phyloP scores from a whole-genome alignment of 306 rosid species.

The Castanea mollissima region DNA sequence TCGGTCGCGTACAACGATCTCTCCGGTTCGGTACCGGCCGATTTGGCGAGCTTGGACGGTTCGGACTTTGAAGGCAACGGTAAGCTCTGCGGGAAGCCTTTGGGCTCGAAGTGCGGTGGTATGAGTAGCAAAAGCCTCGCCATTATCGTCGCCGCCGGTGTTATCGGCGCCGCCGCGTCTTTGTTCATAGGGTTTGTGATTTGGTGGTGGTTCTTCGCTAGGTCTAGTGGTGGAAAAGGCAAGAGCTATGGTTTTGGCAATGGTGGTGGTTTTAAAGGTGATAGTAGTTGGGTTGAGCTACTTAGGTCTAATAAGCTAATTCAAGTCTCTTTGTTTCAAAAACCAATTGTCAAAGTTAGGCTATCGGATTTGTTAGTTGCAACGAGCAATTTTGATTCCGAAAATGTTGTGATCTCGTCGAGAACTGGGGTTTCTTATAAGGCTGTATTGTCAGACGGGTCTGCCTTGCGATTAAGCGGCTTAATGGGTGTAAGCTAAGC shows the following conservation, averaged over 20 bases:
- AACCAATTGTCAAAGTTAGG: conserved; percentile 52
- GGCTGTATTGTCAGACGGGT: conserved; percentile 57
- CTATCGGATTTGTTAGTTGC: conserved; percentile 45
- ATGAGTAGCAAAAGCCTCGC: conserved; percentile 43
- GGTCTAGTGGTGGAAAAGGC: conserved; percentile 25
- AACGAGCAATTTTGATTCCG: conserved; percentile 39
- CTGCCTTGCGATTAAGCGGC: conserved; percentile 51
- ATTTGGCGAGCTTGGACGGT: conserved; percentile 28
- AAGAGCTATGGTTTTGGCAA: conserved; percentile 18
- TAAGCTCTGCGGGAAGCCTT: conserved; percentile 49
- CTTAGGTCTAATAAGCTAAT: conserved; percentile 43
- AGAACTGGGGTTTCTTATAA: conserved; percentile 52
- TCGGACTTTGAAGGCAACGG: conserved; percentile 40
- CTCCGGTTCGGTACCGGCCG: conserved; percentile 42
- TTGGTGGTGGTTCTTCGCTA: conserved; percentile 57
- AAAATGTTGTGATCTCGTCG: conserved; percentile 41
- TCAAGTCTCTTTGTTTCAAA: conserved; percentile 55
- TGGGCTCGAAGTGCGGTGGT: conserved; percentile 48
- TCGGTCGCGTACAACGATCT: conserved; percentile 47
- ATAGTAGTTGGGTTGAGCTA: conserved; percentile 38
- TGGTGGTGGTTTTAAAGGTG: conserved; percentile 10
- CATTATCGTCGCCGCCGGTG: conserved; percentile 52
- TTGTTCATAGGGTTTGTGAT: conserved; percentile 39
- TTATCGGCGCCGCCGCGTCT: conserved; percentile 45
- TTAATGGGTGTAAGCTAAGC: conserved; percentile 42